Base-by-base conservation (phyloP, 257 asterid species). In the Solanum ahanhuiri region DNA sequence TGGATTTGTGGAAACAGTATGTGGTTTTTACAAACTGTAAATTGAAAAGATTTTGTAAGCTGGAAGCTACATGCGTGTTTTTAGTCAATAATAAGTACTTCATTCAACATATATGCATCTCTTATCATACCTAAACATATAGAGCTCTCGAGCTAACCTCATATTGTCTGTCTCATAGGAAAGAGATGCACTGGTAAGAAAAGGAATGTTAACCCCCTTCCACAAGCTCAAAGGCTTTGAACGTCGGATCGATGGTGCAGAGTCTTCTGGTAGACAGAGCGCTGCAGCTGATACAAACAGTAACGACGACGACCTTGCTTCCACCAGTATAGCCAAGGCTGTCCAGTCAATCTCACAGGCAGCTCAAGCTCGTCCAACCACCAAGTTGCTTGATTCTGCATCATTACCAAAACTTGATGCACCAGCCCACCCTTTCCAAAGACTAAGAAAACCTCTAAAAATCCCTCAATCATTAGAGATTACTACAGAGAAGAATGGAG, bases 151-250 rank as follows among this genome's bases (percentile, higher is more conserved):
- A n/a, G 86, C 88, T 91, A 58, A 90, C 43, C 41, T 77, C 76
- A 25, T 57, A 34, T 83, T 73, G 83, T 88, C 88, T 87, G 41
- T 92, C 91, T 91, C 86, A 33, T 83, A 96, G 99, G 98, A 96
- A 95, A 95, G 95, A 90, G 99, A 96, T 83, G 98, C 94, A 91
- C 92, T 95, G 85, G 90, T 96, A 86, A 93, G 99, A n/a, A 96
- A 94, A 88, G 99, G 99, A 89, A 87, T 96, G 81, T 90, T 95
- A 76, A 95, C 99, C 76, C 99, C 99, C 83, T 96, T 96, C 90
- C 98, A 95, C 94, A 92, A 89, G 92, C 98, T 96, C 88, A 93
- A 92, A 89, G 99, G 99, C 77, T 96, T 93, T 86, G 99, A 96
- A 90, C 98, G 98, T 33, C 93, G 96, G 85, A 91, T 96, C 86